These are phyloP conservation scores for Candida silvatica DNA, from an alignment of 805 yeast species.

Conservation along the genomic window DNA sequence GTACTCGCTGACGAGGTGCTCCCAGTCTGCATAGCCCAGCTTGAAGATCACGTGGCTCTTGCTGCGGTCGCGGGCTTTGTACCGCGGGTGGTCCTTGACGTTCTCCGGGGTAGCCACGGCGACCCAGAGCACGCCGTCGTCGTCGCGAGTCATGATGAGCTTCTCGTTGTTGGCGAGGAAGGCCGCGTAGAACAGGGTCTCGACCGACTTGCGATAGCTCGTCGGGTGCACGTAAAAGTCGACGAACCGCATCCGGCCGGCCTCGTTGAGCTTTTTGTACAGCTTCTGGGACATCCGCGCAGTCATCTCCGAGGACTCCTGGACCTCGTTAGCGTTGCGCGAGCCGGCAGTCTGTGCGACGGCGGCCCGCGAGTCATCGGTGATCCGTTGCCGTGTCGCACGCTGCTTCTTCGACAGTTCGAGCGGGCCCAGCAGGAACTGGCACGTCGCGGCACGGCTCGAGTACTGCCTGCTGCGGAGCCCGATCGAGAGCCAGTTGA, in stretches of 20 bases:
- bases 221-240: constrained; percentile 65
- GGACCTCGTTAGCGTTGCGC: constrained; percentile 43
- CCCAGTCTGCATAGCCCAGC: constrained; percentile 63
- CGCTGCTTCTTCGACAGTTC: constrained; percentile 46
- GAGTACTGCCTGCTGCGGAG: constrained; percentile 38
- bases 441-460: constrained; percentile 38
- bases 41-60: constrained; percentile 65
- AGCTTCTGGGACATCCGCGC: constrained; percentile 54
- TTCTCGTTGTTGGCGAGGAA: constrained; percentile 71
- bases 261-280: constrained; percentile 23
- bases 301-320: constrained; percentile 46
- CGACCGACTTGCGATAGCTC: constrained; percentile 73
- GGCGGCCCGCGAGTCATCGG: constrained; percentile 31
- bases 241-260: constrained; percentile 47
- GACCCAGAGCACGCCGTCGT: constrained; percentile 29
- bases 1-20: constrained; percentile 40
- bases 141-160: constrained; percentile 40
- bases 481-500: constrained; percentile 57
- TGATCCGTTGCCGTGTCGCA: constrained; percentile 25
- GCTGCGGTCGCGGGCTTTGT: constrained; percentile 14
- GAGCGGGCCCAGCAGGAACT: constrained; percentile 67
- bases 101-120: constrained; percentile 18
- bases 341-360: constrained; percentile 43
- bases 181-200: constrained; percentile 76
- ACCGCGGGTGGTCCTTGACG: constrained; percentile 15